Conservation (phyloP, 2,329 filamentous ascomycete species). For the Monosporascus ibericus region DNA sequence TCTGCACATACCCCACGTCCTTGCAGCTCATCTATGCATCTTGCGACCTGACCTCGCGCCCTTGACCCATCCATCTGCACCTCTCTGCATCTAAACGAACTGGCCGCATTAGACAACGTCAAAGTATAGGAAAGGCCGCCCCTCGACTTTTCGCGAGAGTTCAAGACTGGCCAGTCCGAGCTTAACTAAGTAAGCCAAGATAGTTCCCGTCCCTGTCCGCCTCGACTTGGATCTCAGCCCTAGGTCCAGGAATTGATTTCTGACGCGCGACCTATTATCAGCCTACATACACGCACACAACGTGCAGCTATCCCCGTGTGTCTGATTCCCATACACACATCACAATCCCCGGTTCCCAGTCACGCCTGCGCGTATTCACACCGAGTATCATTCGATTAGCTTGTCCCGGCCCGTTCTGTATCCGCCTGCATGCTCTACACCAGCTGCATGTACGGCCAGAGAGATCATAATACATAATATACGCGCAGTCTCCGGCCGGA, state of each 20-base stretch:
- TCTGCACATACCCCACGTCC: constrained; percentile 33
- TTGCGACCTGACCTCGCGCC: constrained; percentile 1
- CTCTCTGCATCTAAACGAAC: constrained; percentile 1
- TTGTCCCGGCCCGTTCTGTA: too few relatives aligned
- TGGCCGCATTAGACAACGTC: background rate
- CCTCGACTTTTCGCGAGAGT: constrained; percentile 3
- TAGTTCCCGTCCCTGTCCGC: background rate
- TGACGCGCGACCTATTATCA: constrained; percentile 1
- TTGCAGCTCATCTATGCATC: constrained; percentile 17
- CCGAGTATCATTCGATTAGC: background rate
- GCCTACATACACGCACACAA: background rate
- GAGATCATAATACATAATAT: background rate
- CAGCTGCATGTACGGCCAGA: background rate
- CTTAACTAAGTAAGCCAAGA: constrained; percentile 9
- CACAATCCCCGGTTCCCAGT: background rate
- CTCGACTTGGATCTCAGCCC: background rate
- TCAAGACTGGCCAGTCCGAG: constrained; percentile 3
- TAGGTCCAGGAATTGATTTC: background rate
- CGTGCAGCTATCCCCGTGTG: background rate
- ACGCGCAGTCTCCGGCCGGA: background rate
- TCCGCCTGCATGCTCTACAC: background rate
- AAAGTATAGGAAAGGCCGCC: background rate
- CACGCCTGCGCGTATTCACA: background rate
- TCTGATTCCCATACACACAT: background rate
- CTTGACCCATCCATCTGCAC: background rate